Percentiles rank a stretch among this genome's conserved stretches.
These are phyloP conservation scores for Claviceps quebecensis DNA, from an alignment of 2,329 filamentous ascomycete genomes.

Conservation along the genomic window DNA sequence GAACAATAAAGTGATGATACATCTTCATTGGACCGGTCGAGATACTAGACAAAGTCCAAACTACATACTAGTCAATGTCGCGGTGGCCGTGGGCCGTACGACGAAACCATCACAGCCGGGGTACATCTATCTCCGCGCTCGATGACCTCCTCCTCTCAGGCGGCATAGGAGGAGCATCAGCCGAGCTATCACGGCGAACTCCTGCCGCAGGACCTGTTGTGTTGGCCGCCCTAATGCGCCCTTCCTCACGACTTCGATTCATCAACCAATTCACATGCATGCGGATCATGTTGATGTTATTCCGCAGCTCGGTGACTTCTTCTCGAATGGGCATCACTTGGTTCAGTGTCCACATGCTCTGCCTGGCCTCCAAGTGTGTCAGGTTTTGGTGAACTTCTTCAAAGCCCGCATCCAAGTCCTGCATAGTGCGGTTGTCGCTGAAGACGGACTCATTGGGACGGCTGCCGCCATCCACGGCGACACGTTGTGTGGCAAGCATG, in stretches of 20 bases:
- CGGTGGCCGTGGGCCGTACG: too few relatives aligned
- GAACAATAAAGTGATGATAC: neutral
- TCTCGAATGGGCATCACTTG: conserved; percentile 48
- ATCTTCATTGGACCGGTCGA: too few relatives aligned
- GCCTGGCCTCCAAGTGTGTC: conserved; percentile 43
- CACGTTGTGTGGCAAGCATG: conserved; percentile 23
- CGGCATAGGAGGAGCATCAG: conserved; percentile 14
- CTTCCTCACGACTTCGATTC: conserved; percentile 36
- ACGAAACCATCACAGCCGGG: conserved; percentile 16
- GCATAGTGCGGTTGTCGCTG: conserved; percentile 32
- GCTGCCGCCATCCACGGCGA: conserved; percentile 5
- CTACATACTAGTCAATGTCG: too few relatives aligned
- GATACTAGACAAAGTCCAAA: too few relatives aligned
- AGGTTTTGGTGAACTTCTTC: conserved; percentile 43
- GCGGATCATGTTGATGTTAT: conserved; percentile 41
- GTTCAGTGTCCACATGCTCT: conserved; percentile 47
- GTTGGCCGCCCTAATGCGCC: conserved; percentile 24
- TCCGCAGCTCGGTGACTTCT: conserved; percentile 45
- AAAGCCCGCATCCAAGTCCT: conserved; percentile 32
- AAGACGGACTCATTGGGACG: conserved; percentile 24
- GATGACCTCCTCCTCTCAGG: conserved; percentile 24
- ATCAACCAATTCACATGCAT: conserved; percentile 48
- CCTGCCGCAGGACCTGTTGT: conserved; percentile 17
- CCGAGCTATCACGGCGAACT: conserved; percentile 19
- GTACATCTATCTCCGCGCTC: conserved; percentile 23